Base-by-base conservation (phyloP, 2,329 filamentous ascomycete species). In the Xylariaceae sp. region DNA sequence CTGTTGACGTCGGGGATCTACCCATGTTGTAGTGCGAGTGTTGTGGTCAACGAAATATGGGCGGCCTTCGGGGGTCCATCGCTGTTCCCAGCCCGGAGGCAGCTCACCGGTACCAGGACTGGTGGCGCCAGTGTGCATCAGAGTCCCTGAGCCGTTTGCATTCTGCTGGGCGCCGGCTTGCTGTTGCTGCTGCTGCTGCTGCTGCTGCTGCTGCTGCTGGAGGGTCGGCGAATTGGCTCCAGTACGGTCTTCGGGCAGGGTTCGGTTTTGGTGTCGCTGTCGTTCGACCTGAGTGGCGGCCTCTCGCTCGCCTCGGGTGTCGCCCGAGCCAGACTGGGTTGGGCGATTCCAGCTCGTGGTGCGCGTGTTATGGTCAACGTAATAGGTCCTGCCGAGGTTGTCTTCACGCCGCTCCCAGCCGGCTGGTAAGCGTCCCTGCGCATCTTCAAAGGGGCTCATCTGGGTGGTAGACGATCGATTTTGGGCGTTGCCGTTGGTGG, bases 41-140 rank as follows among this genome's bases (percentile, higher is more conserved):
- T 97, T 98, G 67, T 98, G 93, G 63, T 98, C 93, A 37, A 98
- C 93, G 65, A 96, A 98, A 67, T 98, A 98, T 8, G 91, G 79
- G 38, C 93, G 81, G 19, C 91, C 90, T 72, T 98, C 93, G 0
- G 93, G 91, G 0, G 93, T 98, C 67, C 88, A 90, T 55, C 93
- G 78, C 64, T 96, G 89, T 66, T 98, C 93, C 93, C 93, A 98
- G 19, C 91, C 88, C 16, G 91, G 84, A 30, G 93, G 93, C 45
- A 98, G 81, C 67, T 98, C 93, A 47, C 93, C 93, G 44, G 89
- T 91, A 33, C 93, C 93, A 39, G 91, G 88, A 52, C 88, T 96
- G 15, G 93, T 98, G 39, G 87, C 89, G 48, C 91, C 91, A 3
- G 91, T 96, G 47, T 93, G 88, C 82, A 95, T 88, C 85, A 97